Base-by-base conservation (phyloP, 345 rosid species). In the Populus nigra region DNA sequence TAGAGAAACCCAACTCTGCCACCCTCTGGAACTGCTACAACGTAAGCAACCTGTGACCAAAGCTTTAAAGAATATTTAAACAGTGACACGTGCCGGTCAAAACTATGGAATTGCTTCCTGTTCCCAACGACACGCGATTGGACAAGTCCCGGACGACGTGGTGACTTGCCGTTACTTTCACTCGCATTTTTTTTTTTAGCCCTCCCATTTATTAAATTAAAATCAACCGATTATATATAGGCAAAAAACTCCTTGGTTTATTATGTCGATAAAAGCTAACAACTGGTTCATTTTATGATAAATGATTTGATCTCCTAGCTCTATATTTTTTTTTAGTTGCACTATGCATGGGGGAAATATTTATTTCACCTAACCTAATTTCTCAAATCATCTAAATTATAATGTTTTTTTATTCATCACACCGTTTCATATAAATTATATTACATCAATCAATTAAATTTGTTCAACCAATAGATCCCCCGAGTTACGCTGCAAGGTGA, bases 141-240 rank as follows among this genome's bases (percentile, higher is more conserved):
- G 86, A 89, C 89, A 87, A 76, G 76, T 62, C 76, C 83, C 88
- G 91, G 89, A 87, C 84, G 90, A 88, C 90, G 81, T 85, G 88
- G 88, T 82, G 86, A 87, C 75, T 47, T 84, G 80, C 74, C 87
- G 88, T 88, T 80, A 77, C 74, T 77, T 77, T 45, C 61, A 61
- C 49, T 12, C 68, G 20, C 45, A 45, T 57, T 25, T 18, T 2
- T 18, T 22, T 33, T 29, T 62, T 65, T 67, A 18, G 8, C 39
- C 8, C 8, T 38, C 39, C 39, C 39, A 38, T 38, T 38, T 38
- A 38, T 38, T 38, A 38, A 7, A 7, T 45, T 41, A 8, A 25
- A n/a, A 5, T 43, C 1, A 20, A 36, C 20, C 13, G 33, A 1
- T 49, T 2, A 20, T 53, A 53, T 20, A 20, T 5, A 53, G 22